Percentiles rank a stretch among this genome's conserved stretches.
These are phyloP conservation scores for Trifolium repens DNA, from an alignment of 306 rosid species.

Conservation along the genomic window DNA sequence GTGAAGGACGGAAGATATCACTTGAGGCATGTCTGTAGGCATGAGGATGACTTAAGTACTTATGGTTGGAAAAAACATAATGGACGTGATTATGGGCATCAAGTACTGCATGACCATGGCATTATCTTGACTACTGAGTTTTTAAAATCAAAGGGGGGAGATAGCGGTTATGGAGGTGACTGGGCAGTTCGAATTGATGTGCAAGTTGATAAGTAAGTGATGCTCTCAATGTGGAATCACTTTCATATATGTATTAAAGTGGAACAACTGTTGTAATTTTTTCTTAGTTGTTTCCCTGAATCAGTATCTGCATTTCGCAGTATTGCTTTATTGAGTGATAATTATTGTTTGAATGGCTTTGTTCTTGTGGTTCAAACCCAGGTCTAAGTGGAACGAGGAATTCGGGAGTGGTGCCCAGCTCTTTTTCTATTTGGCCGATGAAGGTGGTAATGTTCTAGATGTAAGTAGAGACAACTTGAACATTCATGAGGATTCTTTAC, in stretches of 20 bases:
- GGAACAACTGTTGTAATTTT: slow-evolving; percentile 26
- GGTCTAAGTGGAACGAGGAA: slow-evolving; percentile 62
- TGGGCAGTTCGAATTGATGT: slow-evolving; percentile 83
- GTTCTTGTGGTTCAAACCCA: slow-evolving; percentile 50
- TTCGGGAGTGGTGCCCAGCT: slow-evolving; percentile 62
- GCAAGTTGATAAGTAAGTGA: slow-evolving; percentile 60
- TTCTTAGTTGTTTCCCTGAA: not conserved
- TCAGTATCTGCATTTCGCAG: slow-evolving; percentile 14
- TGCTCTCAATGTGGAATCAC: slow-evolving; percentile 26
- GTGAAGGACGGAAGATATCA: slow-evolving; percentile 67
- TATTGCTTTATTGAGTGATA: slow-evolving; percentile 9
- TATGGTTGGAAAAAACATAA: slow-evolving; percentile 88
- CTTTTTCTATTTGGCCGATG: slow-evolving; percentile 96
- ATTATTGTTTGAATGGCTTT: slow-evolving; percentile 18
- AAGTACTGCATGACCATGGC: slow-evolving; percentile 75
- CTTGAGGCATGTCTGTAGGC: slow-evolving; percentile 68
- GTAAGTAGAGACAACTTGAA: slow-evolving; percentile 58
- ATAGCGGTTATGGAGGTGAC: slow-evolving; percentile 94
- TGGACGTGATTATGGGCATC: slow-evolving; percentile 89
- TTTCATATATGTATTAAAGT: slow-evolving; percentile 13
- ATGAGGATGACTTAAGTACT: slow-evolving; percentile 76
- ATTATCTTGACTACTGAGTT: slow-evolving; percentile 73
- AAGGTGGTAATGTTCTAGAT: slow-evolving; percentile 67
- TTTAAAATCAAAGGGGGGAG: slow-evolving; percentile 77
- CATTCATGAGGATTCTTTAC: slow-evolving; percentile 58